Evolutionary conservation across 257 asterid genomes (phyloP), one percentile per base, ranked within the genome.

Genomic region (Jasminum sambac): DNA sequence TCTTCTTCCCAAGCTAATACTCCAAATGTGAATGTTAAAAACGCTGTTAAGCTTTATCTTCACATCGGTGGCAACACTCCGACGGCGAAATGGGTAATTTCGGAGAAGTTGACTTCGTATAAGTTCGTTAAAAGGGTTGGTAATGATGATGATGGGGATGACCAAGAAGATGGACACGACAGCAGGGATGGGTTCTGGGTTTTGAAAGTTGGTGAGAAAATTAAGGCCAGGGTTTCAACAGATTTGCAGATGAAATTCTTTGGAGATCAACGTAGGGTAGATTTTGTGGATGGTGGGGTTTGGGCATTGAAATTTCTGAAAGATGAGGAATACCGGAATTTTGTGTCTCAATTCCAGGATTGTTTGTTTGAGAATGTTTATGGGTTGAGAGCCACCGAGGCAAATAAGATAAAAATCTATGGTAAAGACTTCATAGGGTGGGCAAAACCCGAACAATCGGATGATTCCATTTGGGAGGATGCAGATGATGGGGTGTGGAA

Each of bases 21-120:
- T 36, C 79, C 92, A 63, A 70, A 43, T 23, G 70, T 25, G 2
- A 79, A 71, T 67, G 7, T 72, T 3, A 81, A 66, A 65, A 90
- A 88, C 21, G 91, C 89, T 7, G 95, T 86, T 5, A 92, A 92
- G 78, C 84, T 95, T 8, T 92, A 88, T 81, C 86, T 88, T 36
- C 96, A 95, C 70, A 77, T 95, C 38, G 98, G 97, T 5, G 98
- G 99, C 24, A 92, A 90, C 80, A 89, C 98, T 40, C 97, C 99
- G 10, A 88, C 82, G 70, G 96, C 97, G 43, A 91, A 91, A 72
- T 91, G 99, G 99, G 66, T 90, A 21, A 80, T 87, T 34, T 88
- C 96, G 2, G 95, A 89, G 63, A 95, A 86, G 81, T 59, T 89
- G 42, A 42, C 81, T 52, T 42, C 36, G 14, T 95, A 84, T 66